Conservation (phyloP, 1,284 basidiomycete species). For the Heterobasidion parviporum region DNA sequence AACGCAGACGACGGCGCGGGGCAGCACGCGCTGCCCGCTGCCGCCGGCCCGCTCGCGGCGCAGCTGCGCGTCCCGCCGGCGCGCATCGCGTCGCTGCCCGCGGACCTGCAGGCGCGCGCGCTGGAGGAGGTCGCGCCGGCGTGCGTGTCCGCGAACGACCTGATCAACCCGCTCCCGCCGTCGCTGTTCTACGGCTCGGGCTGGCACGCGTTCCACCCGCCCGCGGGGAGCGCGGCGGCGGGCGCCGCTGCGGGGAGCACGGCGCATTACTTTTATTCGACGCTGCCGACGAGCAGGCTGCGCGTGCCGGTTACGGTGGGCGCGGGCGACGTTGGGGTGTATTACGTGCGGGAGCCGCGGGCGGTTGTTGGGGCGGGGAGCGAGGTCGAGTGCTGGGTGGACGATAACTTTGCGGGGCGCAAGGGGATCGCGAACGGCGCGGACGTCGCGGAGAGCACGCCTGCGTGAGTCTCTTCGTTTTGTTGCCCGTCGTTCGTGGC, state of each 20-base stretch:
- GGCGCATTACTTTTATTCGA: slow-evolving; percentile 85
- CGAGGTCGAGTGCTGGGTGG: slow-evolving; percentile 78
- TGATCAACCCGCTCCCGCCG: slow-evolving; percentile 88
- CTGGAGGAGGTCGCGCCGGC: slow-evolving; percentile 84
- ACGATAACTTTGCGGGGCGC: slow-evolving; percentile 64
- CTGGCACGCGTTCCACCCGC: slow-evolving; percentile 75
- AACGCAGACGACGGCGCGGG: slow-evolving; percentile 7
- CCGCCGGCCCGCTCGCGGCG: slow-evolving; percentile 17
- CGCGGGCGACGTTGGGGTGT: slow-evolving; percentile 74
- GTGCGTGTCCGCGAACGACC: slow-evolving; percentile 89
- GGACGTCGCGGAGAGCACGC: slow-evolving; percentile 36
- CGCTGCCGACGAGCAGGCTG: slow-evolving; percentile 67
- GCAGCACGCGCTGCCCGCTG: slow-evolving; percentile 15
- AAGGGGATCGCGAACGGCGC: slow-evolving; percentile 58
- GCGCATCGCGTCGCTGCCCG: slow-evolving; percentile 68
- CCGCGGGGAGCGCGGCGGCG: slow-evolving; percentile 26
- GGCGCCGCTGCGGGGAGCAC: slow-evolving; percentile 29
- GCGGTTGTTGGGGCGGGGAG: slow-evolving; percentile 48
- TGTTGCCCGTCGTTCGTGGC: slow-evolving; percentile 4
- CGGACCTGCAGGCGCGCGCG: slow-evolving; percentile 33
- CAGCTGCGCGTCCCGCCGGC: slow-evolving; percentile 58
- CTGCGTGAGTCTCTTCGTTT: slow-evolving; percentile 40
- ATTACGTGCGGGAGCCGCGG: slow-evolving; percentile 62
- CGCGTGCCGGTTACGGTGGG: slow-evolving; percentile 69
- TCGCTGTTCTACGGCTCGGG: slow-evolving; percentile 87